Evolutionary conservation across 2,329 filamentous ascomycete genomes (phyloP).

Genomic region (Emergomyces pasteurianus): DNA sequence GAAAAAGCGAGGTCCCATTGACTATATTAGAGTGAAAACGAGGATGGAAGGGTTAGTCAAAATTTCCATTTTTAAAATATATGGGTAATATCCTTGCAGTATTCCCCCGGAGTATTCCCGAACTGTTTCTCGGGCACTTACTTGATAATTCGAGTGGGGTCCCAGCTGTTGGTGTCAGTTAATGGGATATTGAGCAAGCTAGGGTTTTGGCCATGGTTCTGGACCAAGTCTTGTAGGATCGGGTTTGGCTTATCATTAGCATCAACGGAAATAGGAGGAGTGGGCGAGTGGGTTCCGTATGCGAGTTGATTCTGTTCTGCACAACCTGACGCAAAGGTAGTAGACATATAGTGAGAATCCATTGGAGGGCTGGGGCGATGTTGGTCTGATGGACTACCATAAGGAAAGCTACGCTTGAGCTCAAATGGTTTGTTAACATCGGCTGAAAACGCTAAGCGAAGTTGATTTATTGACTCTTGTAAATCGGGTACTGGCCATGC

Average conservation of each 20-base stretch:
- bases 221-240: conserved; percentile 45
- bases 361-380: conserved; percentile 51
- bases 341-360: conserved; percentile 35
- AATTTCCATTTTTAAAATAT: neutral
- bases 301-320: conserved; percentile 1
- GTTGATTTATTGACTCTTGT: conserved; percentile 75
- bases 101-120: neutral
- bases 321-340: neutral
- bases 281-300: conserved; percentile 44
- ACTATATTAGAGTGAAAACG: conserved; percentile 37
- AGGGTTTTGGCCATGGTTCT: conserved; percentile 28
- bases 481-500: conserved; percentile 84
- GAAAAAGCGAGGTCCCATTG: conserved; percentile 95
- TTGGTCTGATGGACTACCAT: conserved; percentile 61
- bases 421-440: conserved; percentile 77
- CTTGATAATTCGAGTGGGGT: conserved; percentile 82
- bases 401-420: conserved; percentile 75
- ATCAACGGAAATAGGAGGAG: conserved; percentile 65
- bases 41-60: neutral
- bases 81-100: neutral
- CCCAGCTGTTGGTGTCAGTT: conserved; percentile 63
- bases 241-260: conserved; percentile 65
- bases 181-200: conserved; percentile 44
- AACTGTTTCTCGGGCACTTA: conserved; percentile 39
- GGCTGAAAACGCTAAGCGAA: conserved; percentile 83